Conservation (phyloP, 371 early-diverging fungal species). For the Nosema muscidifuracis region DNA sequence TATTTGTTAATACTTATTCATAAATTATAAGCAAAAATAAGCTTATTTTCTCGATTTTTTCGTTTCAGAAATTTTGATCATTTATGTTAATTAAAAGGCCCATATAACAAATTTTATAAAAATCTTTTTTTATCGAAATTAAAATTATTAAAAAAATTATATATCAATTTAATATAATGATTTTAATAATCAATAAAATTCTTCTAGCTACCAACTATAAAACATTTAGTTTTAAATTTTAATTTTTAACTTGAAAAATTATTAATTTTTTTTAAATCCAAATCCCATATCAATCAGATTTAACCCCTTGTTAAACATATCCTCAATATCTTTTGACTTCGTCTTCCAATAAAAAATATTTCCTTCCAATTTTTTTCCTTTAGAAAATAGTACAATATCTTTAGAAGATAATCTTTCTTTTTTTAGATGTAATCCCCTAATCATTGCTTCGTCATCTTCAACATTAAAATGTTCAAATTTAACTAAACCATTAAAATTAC, state of each 20-base stretch:
- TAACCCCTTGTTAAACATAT: constrained; percentile 10
- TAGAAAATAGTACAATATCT: neutral
- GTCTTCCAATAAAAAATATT: constrained; percentile 35
- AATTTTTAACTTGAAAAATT: neutral
- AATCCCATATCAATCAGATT: constrained; percentile 20
- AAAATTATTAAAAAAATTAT: constrained; percentile 1
- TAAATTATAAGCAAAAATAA: too few species aligned
- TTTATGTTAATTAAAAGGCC: too few species aligned
- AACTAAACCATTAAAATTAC: neutral
- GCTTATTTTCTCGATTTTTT: too few species aligned
- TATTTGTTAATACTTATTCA: too few species aligned
- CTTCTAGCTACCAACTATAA: neutral
- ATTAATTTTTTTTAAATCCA: constrained; percentile 7
- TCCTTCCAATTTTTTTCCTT: constrained; percentile 4
- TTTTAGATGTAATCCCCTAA: constrained; percentile 21
- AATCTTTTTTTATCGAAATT: too few species aligned
- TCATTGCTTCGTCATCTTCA: neutral
- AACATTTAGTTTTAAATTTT: neutral
- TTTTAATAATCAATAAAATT: neutral
- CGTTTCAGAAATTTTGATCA: too few species aligned
- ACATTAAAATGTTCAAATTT: constrained; percentile 17
- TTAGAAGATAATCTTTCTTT: constrained; percentile 2
- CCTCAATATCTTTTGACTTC: neutral
- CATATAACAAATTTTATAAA: too few species aligned
- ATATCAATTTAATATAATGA: neutral